phyloP scores from a whole-genome alignment of 352 stramenopile species.

The Pythium dissotocum region DNA sequence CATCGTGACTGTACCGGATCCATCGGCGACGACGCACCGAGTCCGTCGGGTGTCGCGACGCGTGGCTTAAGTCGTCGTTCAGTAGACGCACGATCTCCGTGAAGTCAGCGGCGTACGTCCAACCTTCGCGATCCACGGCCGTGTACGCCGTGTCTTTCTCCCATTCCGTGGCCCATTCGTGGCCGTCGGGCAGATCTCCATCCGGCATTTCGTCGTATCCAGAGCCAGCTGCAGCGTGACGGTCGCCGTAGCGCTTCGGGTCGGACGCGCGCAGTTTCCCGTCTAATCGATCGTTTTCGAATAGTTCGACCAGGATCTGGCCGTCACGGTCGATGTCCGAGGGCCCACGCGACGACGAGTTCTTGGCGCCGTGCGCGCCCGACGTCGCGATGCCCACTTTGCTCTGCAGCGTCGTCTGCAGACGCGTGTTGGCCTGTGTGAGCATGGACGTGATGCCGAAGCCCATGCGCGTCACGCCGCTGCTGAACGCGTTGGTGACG shows the following conservation, averaged over 20 bases:
- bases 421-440: slow-evolving; percentile 66
- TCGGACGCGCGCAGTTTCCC: slow-evolving; percentile 69
- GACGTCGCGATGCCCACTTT: slow-evolving; percentile 30
- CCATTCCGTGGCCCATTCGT: slow-evolving; percentile 84
- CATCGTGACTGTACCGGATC: slow-evolving; percentile 59
- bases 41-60: slow-evolving; percentile 78
- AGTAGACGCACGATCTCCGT: slow-evolving; percentile 72
- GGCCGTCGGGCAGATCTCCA: slow-evolving; percentile 57
- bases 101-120: slow-evolving; percentile 86
- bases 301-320: slow-evolving; percentile 78
- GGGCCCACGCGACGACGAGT: slow-evolving; percentile 32
- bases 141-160: slow-evolving; percentile 84
- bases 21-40: slow-evolving; percentile 74
- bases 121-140: slow-evolving; percentile 76
- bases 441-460: slow-evolving; percentile 60
- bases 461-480: slow-evolving; percentile 64
- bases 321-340: slow-evolving; percentile 68
- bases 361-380: slow-evolving; percentile 12
- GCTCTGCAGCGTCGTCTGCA: slow-evolving; percentile 72
- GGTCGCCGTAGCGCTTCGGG: slow-evolving; percentile 75
- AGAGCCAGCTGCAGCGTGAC: slow-evolving; percentile 44
- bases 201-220: slow-evolving; percentile 73
- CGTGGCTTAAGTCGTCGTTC: slow-evolving; percentile 81
- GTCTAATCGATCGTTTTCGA: slow-evolving; percentile 84
- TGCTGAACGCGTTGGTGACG: slow-evolving; percentile 60